Conservation (phyloP, 768 basidiomycete genomes). For the Daedaleopsis nitida region DNA sequence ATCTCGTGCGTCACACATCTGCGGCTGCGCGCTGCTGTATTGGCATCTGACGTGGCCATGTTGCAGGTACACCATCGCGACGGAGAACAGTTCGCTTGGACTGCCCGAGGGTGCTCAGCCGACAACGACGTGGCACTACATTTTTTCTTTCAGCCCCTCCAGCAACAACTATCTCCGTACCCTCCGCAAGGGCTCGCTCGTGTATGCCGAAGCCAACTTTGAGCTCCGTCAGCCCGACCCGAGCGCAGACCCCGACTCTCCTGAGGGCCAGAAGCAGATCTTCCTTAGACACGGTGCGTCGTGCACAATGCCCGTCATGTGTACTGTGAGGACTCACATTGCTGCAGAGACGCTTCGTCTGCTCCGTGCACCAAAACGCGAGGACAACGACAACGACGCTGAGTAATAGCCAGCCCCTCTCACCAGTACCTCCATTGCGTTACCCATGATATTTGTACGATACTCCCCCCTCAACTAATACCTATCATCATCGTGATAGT, state of each 20-base stretch:
- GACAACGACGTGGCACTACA: conserved; percentile 71
- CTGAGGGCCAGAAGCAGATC: conserved; percentile 78
- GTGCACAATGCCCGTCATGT: neutral
- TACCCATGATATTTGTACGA: conserved; percentile 4
- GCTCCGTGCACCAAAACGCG: conserved; percentile 31
- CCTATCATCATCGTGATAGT: conserved; percentile 20
- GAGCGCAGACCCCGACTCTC: conserved; percentile 63
- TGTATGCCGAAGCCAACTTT: conserved; percentile 80
- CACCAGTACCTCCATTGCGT: neutral
- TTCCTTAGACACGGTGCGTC: conserved; percentile 74
- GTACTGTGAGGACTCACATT: conserved; percentile 8
- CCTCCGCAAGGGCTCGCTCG: conserved; percentile 69
- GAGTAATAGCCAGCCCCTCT: neutral
- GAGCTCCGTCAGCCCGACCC: conserved; percentile 75
- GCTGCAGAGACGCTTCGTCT: conserved; percentile 57
- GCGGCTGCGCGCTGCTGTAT: neutral
- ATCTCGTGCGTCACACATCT: conserved; percentile 53
- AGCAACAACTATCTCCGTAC: conserved; percentile 66
- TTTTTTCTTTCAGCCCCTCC: conserved; percentile 69
- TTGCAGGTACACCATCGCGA: conserved; percentile 76
- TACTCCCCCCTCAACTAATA: conserved; percentile 8
- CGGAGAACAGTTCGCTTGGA: conserved; percentile 59
- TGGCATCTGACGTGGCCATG: neutral
- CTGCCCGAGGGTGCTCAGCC: conserved; percentile 54
- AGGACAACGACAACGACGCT: conserved; percentile 4